phyloP scores from a whole-genome alignment of 495 filamentous ascomycete genomes.

The Aspergillus incahuasiensis region DNA sequence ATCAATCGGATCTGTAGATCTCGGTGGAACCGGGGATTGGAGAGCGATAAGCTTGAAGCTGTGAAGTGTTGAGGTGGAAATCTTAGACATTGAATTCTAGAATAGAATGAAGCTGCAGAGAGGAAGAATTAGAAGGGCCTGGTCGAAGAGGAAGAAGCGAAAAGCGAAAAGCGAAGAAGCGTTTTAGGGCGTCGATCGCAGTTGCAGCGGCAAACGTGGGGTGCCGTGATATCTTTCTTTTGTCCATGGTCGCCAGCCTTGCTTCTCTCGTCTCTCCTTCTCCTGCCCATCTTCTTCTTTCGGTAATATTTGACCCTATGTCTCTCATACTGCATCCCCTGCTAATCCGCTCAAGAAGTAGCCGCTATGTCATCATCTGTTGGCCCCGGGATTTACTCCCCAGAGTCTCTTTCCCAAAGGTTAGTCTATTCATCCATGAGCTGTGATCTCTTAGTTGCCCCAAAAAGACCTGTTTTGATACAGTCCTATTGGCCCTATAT shows the following conservation, averaged over 20 bases:
- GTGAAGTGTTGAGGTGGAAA: neutral
- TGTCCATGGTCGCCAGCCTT: neutral
- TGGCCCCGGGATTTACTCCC: neutral
- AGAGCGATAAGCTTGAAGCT: neutral
- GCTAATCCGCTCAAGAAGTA: conserved; percentile 1
- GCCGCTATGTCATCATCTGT: conserved; percentile 13
- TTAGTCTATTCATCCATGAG: conserved; percentile 1
- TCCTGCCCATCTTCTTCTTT: neutral
- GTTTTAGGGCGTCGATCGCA: conserved; percentile 6
- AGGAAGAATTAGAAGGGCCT: neutral
- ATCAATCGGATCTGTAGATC: conserved; percentile 3
- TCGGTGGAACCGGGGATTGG: neutral
- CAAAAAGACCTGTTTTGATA: too few species aligned
- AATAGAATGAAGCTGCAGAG: neutral
- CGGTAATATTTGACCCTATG: too few species aligned
- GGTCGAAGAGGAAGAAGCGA: neutral
- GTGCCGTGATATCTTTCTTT: neutral
- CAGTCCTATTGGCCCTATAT: neutral
- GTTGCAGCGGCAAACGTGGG: conserved; percentile 16
- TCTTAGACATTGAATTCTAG: too few species aligned
- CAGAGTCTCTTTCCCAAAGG: conserved; percentile 1
- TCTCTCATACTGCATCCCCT: neutral
- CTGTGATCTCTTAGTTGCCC: neutral
- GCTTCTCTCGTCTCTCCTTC: neutral
- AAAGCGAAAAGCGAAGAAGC: conserved; percentile 3